Evolutionary conservation across 2,329 filamentous ascomycete species (phyloP), one percentile per base, ranked within the genome.

Genomic region (Penicillium nordicum): DNA sequence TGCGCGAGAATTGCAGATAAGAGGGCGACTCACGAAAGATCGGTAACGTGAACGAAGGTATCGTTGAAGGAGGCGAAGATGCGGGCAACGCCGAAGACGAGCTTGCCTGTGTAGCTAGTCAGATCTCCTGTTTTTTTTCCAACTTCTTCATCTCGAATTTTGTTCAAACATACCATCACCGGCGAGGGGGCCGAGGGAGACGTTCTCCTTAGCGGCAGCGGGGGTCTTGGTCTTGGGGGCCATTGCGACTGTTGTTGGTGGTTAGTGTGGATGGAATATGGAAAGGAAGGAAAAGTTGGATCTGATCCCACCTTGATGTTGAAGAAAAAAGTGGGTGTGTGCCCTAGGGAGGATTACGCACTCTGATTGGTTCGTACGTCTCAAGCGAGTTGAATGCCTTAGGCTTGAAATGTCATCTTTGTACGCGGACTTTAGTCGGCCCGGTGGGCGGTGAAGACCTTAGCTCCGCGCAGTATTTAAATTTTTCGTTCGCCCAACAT

Each of bases 1-100:
- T 41, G 45, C 52, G 44, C 23, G 11, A 21, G 18, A 25, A 23
- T 55, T 52, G 30, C 3, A 38, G 23, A 4, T 46, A 23, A 23
- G 30, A 40, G 44, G 16, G 46, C n/a, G 43, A 77, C 85, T 78
- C 81, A 92, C 88, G 84, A 88, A 79, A 99, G 91, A 96, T 97
- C 94, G 84, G 94, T 99, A 78, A 99, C 91, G 84, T 99, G 94
- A 78, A 99, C 94, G 83, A 92, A 92, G 78, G 88, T 92, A 75
- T 92, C 89, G 82, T 92, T 92, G 86, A 92, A 92, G 67, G 90
- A 96, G 74, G 92, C 92, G 81, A 97, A 94, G 84, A 97, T 97
- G 79, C 92, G 90, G 78, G 92, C 92, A 82, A 96, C 92, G 79
- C 92, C 92, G 79, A 97, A 97, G 80, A 96, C 92, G 80, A 96